Conservation (phyloP, 2,329 filamentous ascomycete genomes). For the Truncatella angustata region DNA sequence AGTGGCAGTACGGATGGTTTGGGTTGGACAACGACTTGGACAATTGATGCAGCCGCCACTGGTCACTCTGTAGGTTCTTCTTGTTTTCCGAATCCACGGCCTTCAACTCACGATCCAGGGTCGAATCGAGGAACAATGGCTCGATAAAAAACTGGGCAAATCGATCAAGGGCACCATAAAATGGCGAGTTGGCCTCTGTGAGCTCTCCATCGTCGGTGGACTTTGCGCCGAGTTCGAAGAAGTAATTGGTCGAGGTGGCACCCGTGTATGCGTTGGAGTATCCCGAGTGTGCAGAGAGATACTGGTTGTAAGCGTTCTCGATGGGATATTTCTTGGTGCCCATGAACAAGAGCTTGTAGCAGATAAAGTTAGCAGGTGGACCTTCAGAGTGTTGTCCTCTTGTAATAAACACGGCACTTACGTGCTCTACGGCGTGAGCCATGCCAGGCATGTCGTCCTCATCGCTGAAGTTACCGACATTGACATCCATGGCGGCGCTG, state of each 20-base stretch:
- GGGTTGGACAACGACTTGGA: constrained; percentile 87
- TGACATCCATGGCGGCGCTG: constrained; percentile 64
- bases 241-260: constrained; percentile 93
- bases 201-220: constrained; percentile 59
- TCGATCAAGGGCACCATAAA: constrained; percentile 82
- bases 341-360: constrained; percentile 79
- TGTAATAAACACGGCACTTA: constrained; percentile 30
- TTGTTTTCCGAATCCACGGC: constrained; percentile 97
- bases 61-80: constrained; percentile 91
- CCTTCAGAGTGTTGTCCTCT: neutral
- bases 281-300: constrained; percentile 85
- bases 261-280: constrained; percentile 95
- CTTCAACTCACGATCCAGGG: constrained; percentile 80
- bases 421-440: constrained; percentile 94
- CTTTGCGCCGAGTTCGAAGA: constrained; percentile 89
- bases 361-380: neutral
- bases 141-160: constrained; percentile 94
- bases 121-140: constrained; percentile 81
- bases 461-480: constrained; percentile 86
- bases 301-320: constrained; percentile 95
- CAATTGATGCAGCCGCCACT: constrained; percentile 83
- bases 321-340: constrained; percentile 96
- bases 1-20: constrained; percentile 84
- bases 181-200: constrained; percentile 54
- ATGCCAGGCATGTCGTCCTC: constrained; percentile 87